Evolutionary conservation across 139 green algal species (phyloP).

Genomic region (Tetradesmus lagerheimii): DNA sequence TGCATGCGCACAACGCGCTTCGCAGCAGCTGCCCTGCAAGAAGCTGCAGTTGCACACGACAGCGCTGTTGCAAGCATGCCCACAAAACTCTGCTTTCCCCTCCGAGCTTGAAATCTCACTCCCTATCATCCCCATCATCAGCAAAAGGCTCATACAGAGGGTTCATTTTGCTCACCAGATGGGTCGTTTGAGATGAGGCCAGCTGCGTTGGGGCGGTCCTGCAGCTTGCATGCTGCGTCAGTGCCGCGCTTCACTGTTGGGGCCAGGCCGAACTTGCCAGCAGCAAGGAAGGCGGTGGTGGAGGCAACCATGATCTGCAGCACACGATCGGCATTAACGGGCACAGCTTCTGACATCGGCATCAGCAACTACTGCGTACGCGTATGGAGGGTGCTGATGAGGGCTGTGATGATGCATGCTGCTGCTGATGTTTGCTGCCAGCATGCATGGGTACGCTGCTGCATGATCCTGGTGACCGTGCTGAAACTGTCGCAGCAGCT

Average conservation of each 20-base stretch:
- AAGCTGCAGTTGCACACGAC: not conserved
- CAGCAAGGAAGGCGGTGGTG: slow-evolving; percentile 82
- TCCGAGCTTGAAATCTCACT: no score
- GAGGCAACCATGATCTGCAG: slow-evolving; percentile 93
- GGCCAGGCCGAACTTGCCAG: slow-evolving; percentile 93
- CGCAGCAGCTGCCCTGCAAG: not conserved
- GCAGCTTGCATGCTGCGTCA: slow-evolving; percentile 86
- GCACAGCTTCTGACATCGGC: not conserved
- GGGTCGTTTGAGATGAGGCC: slow-evolving; percentile 84
- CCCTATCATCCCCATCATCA: no score
- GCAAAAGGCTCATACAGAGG: no score
- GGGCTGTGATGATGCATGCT: not conserved
- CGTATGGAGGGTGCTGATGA: not conserved
- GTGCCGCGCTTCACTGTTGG: slow-evolving; percentile 86
- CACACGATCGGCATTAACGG: no score
- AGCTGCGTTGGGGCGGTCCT: slow-evolving; percentile 62
- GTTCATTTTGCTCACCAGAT: slow-evolving; percentile 60
- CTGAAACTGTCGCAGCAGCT: not conserved
- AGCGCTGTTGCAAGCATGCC: no score
- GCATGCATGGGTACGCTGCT: not conserved
- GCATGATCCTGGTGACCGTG: not conserved
- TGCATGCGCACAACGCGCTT: not conserved
- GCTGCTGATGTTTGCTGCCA: not conserved
- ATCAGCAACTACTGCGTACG: no score
- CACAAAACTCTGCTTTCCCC: no score